Evolutionary conservation across 371 early-diverging fungal species (phyloP).

Genomic region (Syncephalis plumigaleata): DNA sequence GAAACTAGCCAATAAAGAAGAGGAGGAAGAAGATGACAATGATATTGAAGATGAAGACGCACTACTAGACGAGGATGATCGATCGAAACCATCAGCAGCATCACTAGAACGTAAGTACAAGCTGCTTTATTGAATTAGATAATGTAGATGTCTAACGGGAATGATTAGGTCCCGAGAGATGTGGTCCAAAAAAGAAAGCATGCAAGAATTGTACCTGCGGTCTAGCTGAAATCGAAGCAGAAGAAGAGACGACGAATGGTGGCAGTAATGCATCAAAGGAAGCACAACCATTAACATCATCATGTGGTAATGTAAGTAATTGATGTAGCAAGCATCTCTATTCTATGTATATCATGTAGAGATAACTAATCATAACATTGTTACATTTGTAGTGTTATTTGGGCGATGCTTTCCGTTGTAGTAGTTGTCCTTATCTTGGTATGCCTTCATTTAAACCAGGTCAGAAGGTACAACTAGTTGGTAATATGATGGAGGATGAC

Average conservation of each 20-base stretch:
- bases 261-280: conserved; percentile 9
- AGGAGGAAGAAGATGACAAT: conserved; percentile 35
- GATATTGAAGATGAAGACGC: conserved; percentile 76
- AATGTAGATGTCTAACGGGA: not conserved
- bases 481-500: conserved; percentile 40
- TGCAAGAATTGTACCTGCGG: conserved; percentile 97
- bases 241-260: conserved; percentile 23
- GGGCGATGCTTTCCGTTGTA: conserved; percentile 99
- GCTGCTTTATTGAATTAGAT: conserved; percentile 4
- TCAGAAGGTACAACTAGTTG: conserved; percentile 70
- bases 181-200: conserved; percentile 68
- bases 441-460: conserved; percentile 98
- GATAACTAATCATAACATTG: not conserved
- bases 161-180: conserved; percentile 35
- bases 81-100: conserved; percentile 47
- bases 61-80: conserved; percentile 75
- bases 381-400: conserved; percentile 75
- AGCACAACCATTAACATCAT: conserved; percentile 16
- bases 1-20: conserved; percentile 38
- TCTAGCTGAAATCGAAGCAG: conserved; percentile 48
- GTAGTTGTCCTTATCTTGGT: conserved; percentile 94
- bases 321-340: conserved; percentile 5
- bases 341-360: too few relatives aligned
- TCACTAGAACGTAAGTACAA: conserved; percentile 28
- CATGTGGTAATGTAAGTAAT: conserved; percentile 52